These are phyloP conservation scores for Rosa persica DNA, from an alignment of 306 rosid genomes.

Conservation along the genomic window DNA sequence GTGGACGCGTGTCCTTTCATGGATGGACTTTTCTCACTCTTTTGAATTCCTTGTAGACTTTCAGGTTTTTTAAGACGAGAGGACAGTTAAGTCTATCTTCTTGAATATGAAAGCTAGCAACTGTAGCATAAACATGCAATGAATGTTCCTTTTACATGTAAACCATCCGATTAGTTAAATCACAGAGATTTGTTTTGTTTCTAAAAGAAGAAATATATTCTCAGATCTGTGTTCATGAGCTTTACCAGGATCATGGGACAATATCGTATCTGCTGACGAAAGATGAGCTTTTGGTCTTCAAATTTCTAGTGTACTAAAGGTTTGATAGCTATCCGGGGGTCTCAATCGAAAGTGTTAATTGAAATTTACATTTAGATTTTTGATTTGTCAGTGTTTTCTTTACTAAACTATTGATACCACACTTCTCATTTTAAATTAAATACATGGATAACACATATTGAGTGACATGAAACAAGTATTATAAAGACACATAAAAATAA, in stretches of 20 bases:
- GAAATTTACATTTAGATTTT: no score
- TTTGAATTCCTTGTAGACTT: background rate
- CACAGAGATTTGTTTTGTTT: background rate
- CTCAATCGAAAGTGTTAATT: no score
- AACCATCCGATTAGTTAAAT: background rate
- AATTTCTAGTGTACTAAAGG: background rate
- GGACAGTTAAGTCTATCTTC: background rate
- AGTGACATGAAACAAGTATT: no score
- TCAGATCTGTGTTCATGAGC: background rate
- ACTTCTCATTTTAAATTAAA: no score
- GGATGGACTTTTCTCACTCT: background rate
- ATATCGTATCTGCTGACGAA: conserved; percentile 15
- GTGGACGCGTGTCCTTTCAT: background rate
- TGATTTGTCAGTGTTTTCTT: no score
- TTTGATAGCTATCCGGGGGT: no score
- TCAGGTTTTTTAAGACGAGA: background rate
- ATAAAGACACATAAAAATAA: no score
- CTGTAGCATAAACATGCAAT: background rate
- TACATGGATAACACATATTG: no score
- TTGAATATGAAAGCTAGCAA: background rate
- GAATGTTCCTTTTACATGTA: background rate
- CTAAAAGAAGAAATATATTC: background rate
- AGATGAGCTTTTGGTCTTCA: background rate
- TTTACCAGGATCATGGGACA: background rate
- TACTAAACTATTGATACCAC: no score